A percentile compares a stretch with the other conserved stretches of the same genome.
Evolutionary conservation across 805 yeast genomes (phyloP).

Genomic region (Starmerella bombi): DNA sequence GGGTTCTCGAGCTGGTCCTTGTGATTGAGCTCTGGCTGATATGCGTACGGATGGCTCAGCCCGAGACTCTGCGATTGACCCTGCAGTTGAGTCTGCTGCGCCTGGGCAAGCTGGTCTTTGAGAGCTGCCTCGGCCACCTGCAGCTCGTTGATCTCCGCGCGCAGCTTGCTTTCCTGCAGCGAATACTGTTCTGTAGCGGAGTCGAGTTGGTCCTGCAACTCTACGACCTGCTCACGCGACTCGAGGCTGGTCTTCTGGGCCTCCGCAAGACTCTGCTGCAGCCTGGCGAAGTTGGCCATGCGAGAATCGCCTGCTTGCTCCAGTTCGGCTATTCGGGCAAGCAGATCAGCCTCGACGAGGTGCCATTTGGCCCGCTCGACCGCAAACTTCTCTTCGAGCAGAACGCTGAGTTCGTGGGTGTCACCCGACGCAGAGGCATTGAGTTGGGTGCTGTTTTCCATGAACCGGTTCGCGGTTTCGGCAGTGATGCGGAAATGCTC

Average conservation of each 20-base stretch:
- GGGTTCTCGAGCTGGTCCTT: neutral
- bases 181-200: neutral
- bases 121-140: neutral
- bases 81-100: neutral
- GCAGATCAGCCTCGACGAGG: slow-evolving; percentile 54
- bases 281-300: neutral
- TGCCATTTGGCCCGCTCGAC: slow-evolving; percentile 56
- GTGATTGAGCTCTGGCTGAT: neutral
- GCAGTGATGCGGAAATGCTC: slow-evolving; percentile 53
- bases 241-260: slow-evolving; percentile 9
- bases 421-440: neutral
- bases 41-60: neutral
- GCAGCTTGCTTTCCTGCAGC: neutral
- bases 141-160: neutral
- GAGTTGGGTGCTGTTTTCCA: neutral
- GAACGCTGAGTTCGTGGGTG: neutral
- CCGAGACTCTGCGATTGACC: neutral
- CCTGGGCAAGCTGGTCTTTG: neutral
- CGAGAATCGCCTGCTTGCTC: slow-evolving; percentile 6
- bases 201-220: slow-evolving; percentile 12
- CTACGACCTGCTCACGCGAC: slow-evolving; percentile 4
- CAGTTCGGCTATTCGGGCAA: slow-evolving; percentile 33
- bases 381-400: neutral
- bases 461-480: slow-evolving; percentile 30
- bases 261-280: slow-evolving; percentile 9